These are phyloP conservation scores for Geranium rotundifolium DNA, from an alignment of 345 rosid genomes.

Conservation along the genomic window DNA sequence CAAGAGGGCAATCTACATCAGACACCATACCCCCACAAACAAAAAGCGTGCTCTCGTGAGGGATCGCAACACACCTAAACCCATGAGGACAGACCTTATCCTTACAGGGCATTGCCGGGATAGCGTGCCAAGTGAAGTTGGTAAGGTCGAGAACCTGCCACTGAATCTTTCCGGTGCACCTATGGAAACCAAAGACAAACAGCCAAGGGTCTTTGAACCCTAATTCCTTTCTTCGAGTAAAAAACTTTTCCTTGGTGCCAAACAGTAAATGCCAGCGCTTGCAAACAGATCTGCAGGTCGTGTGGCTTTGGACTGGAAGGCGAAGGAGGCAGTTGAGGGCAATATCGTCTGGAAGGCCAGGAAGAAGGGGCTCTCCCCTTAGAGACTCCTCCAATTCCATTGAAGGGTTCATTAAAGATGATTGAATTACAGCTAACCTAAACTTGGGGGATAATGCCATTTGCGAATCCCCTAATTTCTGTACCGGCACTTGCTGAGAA, in stretches of 20 bases:
- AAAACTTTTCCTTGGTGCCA: conserved; percentile 56
- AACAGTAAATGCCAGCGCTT: conserved; percentile 71
- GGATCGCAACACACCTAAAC: conserved; percentile 51
- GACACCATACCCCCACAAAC: conserved; percentile 84
- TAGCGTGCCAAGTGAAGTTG: conserved; percentile 66
- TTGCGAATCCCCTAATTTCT: conserved; percentile 69
- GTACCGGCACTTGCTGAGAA: conserved; percentile 57
- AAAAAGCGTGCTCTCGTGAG: conserved; percentile 49
- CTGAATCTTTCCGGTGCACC: conserved; percentile 62
- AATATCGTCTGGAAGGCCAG: conserved; percentile 84
- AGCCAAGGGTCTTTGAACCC: conserved; percentile 83
- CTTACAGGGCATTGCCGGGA: conserved; percentile 75
- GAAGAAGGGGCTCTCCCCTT: conserved; percentile 48
- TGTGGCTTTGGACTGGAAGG: conserved; percentile 59
- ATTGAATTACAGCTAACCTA: conserved; percentile 45
- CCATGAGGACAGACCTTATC: conserved; percentile 76
- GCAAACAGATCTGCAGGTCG: conserved; percentile 53
- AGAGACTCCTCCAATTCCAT: conserved; percentile 38
- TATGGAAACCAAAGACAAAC: conserved; percentile 61
- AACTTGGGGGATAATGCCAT: conserved; percentile 67
- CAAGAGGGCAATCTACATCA: conserved; percentile 69
- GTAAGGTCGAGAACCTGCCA: conserved; percentile 78
- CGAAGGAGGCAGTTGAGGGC: conserved; percentile 71
- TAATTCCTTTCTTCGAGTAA: conserved; percentile 50
- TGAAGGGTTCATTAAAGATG: conserved; percentile 39